These are phyloP conservation scores for Lipomyces spencermartinsiae DNA, from an alignment of 805 yeast species.

Conservation along the genomic window DNA sequence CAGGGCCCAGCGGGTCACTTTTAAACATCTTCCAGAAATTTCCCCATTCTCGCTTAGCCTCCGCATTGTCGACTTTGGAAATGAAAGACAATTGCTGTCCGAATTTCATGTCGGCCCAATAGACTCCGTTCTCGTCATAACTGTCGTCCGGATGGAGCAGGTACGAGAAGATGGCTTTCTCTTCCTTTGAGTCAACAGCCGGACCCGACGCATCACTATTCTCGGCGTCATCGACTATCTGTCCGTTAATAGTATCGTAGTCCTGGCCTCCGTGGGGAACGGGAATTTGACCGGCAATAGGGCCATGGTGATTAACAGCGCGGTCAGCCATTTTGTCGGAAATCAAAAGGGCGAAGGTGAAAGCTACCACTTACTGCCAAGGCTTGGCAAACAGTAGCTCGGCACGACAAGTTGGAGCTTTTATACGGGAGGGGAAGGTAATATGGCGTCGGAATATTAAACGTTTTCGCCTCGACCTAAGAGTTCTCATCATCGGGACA, in stretches of 20 bases:
- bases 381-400: too few species aligned
- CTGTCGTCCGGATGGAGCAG: conserved; percentile 47
- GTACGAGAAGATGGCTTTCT: conserved; percentile 46
- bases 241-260: conserved; percentile 50
- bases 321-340: not conserved
- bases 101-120: conserved; percentile 50
- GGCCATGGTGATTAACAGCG: conserved; percentile 44
- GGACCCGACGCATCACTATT: conserved; percentile 16
- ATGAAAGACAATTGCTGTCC: conserved; percentile 43
- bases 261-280: conserved; percentile 50
- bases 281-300: conserved; percentile 47
- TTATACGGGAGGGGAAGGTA: too few species aligned
- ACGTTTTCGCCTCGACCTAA: too few species aligned
- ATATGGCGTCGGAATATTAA: too few species aligned
- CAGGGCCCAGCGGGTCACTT: conserved; percentile 47
- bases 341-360: not conserved
- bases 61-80: conserved; percentile 41
- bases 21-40: conserved; percentile 42
- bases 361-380: not conserved
- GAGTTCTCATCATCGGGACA: too few species aligned
- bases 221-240: conserved; percentile 40
- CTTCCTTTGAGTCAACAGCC: conserved; percentile 43
- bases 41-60: conserved; percentile 43
- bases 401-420: too few species aligned
- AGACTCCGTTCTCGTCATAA: conserved; percentile 46